Evolutionary conservation across 208 protist species (phyloP), one percentile per base, ranked within the genome.

Genomic region (Leishmania martiniquensis): DNA sequence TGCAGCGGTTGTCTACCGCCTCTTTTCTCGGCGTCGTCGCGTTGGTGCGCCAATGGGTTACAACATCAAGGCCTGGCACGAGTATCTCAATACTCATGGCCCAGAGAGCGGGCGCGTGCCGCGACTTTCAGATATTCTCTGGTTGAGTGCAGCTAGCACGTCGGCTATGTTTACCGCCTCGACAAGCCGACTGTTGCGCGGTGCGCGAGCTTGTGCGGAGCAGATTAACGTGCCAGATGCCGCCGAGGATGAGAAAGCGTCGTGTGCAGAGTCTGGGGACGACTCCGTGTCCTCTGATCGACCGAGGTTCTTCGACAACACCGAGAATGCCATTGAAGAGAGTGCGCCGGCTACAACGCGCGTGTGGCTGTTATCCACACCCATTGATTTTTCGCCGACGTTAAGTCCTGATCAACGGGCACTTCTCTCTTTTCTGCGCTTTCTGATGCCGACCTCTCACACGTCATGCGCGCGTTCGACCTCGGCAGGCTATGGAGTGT

Each of bases 401-500:
- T 65, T 85, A 7, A 75, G 69, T 4, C 17, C 57, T 22, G 71
- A 76, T 4, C 71, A 85, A 54, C 42, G 63, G 25, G 22, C 54
- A 0, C 42, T 86, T 25, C 77, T 91, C 3, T 74, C 77, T 39
- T 91, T 91, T 72, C 54, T 91, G n/a, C 86, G 85, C 13, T 85
- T 77, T 62, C 62, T 91, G 0, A 89, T 91, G 88, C 88, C 87
- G 1, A 79, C 68, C 17, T 39, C 52, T 47, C 73, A 37, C 37
- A 5, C 39, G 42, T 34, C 10, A 45, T 22, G 47, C 29, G 34
- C 22, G 32, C 54, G 60, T 29, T 63, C 34, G 15, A 37, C 7
- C 15, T 89, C 84, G 13, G 68, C 67, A 22, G 93, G 93, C 0
- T 93, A 89, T 54, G 90, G 93, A 1, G 78, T 90, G 77, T 97